A percentile compares a stretch with the other conserved stretches of the same genome.
phyloP scores from a whole-genome alignment of 805 yeast genomes.

The Lipomyces sp. region DNA sequence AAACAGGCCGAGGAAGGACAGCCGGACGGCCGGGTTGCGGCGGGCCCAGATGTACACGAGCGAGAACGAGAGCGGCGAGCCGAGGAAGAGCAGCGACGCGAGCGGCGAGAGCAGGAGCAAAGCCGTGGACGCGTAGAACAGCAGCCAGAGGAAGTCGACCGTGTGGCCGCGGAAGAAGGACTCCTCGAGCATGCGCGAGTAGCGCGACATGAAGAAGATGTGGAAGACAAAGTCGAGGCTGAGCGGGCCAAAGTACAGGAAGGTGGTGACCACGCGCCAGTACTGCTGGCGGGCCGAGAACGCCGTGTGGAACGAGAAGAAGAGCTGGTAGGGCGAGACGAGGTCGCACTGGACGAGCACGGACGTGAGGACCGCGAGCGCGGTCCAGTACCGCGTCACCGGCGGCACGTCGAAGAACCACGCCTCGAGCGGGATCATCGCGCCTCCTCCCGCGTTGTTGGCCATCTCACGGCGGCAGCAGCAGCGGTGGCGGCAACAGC shows the following conservation, averaged over 20 bases:
- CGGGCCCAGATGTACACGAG: conserved; percentile 50
- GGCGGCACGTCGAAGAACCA: conserved; percentile 47
- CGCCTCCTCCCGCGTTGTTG: too few species aligned
- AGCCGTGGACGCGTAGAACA: conserved; percentile 36
- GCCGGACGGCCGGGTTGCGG: conserved; percentile 43
- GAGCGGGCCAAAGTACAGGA: conserved; percentile 45
- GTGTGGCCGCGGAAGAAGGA: conserved; percentile 36
- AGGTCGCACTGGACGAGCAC: conserved; percentile 40
- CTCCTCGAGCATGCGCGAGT: conserved; percentile 44
- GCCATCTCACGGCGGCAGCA: too few species aligned
- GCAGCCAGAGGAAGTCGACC: conserved; percentile 43
- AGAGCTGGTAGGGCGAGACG: conserved; percentile 37
- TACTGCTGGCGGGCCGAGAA: conserved; percentile 37
- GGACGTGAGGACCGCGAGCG: conserved; percentile 38
- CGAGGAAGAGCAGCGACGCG: conserved; percentile 39
- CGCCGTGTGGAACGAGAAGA: conserved; percentile 40
- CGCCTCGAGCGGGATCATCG: conserved; percentile 38
- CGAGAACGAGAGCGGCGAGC: conserved; percentile 40
- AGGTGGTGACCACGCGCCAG: conserved; percentile 44
- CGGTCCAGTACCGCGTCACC: conserved; percentile 44
- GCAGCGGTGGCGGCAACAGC: too few species aligned
- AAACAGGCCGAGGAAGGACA: conserved; percentile 44
- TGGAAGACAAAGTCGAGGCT: conserved; percentile 40
- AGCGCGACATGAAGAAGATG: conserved; percentile 40
- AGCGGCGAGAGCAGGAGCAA: conserved; percentile 38